Evolutionary conservation across 768 basidiomycete species (phyloP), one percentile per base, ranked within the genome.

Genomic region (Boletus subparvulus): DNA sequence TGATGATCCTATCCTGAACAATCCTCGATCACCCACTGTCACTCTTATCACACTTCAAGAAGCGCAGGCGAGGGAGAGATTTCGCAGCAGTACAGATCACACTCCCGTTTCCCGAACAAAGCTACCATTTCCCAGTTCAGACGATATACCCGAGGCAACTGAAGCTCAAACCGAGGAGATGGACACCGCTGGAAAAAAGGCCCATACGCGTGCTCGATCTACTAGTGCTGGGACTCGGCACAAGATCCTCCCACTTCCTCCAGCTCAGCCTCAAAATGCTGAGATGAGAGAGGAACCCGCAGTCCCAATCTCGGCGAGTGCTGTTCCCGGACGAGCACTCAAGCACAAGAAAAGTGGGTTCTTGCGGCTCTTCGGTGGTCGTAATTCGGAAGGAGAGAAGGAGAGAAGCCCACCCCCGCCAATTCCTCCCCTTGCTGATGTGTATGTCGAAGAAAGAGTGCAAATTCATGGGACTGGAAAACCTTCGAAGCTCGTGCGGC

Each of bases 261-360:
- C 82, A 13, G 77, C 60, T 58, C 60, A 64, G 47, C 30, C 59
- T 28, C 76, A 72, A 14, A 78, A 75, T 56, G 59, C 66, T n/a
- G 81, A 83, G 53, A 68, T 72, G 32, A 74, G 72, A 39, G 80
- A 79, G 6, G 83, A 81, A 35, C 67, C 73, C 3, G 24, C 55
- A 41, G 50, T 62, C 39, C 50, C 42, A 60, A 53, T 37, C 59
- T 62, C 53, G 43, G 51, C 10, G 30, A 60, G 36, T 16, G 37
- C 47, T 14, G 24, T 67, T 47, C 65, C 74, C 28, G 75, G 74
- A 11, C 87, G 83, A 62, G 61, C 72, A 2, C 69, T 92, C 48
- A 89, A 82, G 63, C 86, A 87, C 57, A 91, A 88, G 76, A 92
- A 87, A 69, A 92, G 90, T 60, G 90, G 81, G 4, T 90, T 93